Conservation (phyloP, 1,139 yeast genomes). For the Geotrichum reessii region DNA sequence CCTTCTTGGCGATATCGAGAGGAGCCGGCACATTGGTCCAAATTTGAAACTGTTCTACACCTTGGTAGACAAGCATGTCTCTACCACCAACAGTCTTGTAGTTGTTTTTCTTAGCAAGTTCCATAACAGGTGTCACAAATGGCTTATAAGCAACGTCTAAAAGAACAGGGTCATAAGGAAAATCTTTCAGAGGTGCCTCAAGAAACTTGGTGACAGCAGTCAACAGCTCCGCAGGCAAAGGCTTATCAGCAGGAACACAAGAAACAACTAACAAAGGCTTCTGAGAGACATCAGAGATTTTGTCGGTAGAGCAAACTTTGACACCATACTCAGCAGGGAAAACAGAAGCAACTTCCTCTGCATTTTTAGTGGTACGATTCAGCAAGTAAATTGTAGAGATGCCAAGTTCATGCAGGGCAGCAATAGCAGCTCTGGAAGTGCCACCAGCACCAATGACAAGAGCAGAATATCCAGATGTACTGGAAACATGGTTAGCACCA, state of each 20-base stretch:
- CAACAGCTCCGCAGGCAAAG: constrained; percentile 52
- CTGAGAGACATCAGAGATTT: constrained; percentile 20
- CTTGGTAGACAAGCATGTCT: constrained; percentile 89
- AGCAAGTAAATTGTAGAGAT: constrained; percentile 69
- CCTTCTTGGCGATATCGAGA: constrained; percentile 22
- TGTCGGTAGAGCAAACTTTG: constrained; percentile 47
- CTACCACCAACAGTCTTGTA: constrained; percentile 84
- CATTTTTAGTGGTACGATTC: constrained; percentile 71
- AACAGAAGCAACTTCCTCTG: constrained; percentile 50
- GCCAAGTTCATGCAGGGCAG: constrained; percentile 76
- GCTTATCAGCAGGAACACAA: constrained; percentile 84
- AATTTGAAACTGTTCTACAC: constrained; percentile 73
- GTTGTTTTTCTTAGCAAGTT: constrained; percentile 52
- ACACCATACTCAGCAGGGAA: constrained; percentile 62
- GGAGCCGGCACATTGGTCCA: constrained; percentile 62
- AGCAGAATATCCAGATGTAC: constrained; percentile 23
- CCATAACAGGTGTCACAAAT: constrained; percentile 75
- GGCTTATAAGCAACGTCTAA: constrained; percentile 96
- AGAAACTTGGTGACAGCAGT: constrained; percentile 42
- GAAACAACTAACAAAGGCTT: constrained; percentile 64
- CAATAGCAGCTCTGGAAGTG: constrained; percentile 91
- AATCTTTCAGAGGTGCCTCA: constrained; percentile 36
- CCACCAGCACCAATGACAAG: constrained; percentile 95
- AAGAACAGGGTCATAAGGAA: constrained; percentile 44
- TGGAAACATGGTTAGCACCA: constrained; percentile 42